These are phyloP conservation scores for Hanseniaspora thailandica DNA, from an alignment of 805 yeast genomes.

Conservation along the genomic window DNA sequence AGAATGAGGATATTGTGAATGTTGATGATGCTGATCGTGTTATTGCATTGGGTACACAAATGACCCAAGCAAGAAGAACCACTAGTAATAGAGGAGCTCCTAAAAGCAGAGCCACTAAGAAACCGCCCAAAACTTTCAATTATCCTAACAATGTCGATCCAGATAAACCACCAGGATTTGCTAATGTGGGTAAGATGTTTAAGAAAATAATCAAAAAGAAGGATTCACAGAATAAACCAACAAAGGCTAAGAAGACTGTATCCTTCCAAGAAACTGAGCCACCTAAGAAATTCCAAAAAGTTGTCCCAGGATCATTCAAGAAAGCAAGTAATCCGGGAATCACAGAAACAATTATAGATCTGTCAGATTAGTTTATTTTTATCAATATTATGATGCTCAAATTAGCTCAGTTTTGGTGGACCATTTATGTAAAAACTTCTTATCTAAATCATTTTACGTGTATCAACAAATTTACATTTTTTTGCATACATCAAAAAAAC, in stretches of 20 bases:
- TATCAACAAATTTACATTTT: background rate
- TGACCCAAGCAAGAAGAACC: slow-evolving; percentile 24
- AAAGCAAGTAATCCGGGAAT: background rate
- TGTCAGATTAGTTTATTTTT: background rate
- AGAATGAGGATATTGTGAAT: slow-evolving; percentile 43
- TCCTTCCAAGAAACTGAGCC: background rate
- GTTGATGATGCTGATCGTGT: slow-evolving; percentile 58
- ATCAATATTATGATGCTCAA: no score
- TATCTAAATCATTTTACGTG: background rate
- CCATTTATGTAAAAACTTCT: background rate
- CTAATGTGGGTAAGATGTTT: slow-evolving; percentile 5
- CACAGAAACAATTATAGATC: background rate
- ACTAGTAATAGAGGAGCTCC: slow-evolving; percentile 13
- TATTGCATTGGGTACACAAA: slow-evolving; percentile 53
- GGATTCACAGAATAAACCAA: no score
- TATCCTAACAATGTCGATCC: slow-evolving; percentile 14
- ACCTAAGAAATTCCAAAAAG: slow-evolving; percentile 7
- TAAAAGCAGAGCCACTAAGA: slow-evolving; percentile 16
- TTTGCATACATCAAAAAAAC: background rate
- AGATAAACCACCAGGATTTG: slow-evolving; percentile 12
- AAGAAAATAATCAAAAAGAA: slow-evolving; percentile 2
- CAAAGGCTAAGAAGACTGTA: background rate
- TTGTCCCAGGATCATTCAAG: background rate
- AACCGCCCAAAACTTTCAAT: slow-evolving; percentile 19
- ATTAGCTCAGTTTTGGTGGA: no score